These are phyloP conservation scores for Glycine latifolia DNA, from an alignment of 306 rosid species.

Conservation along the genomic window DNA sequence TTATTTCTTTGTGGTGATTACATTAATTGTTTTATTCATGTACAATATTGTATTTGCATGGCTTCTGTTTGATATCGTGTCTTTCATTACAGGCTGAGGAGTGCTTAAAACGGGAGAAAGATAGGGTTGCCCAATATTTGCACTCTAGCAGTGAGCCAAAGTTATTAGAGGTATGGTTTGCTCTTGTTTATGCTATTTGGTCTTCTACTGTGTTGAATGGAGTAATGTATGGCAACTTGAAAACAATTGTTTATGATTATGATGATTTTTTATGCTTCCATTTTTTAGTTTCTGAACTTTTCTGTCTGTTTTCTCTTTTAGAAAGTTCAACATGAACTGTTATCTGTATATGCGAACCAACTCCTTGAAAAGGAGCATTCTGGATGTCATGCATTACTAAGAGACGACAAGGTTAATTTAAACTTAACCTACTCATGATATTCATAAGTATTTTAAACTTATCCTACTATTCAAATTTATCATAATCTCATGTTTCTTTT, in stretches of 20 bases:
- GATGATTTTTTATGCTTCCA: slow-evolving; percentile 3
- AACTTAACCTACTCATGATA: slow-evolving; percentile 1
- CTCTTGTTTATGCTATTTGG: slow-evolving; percentile 31
- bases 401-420: slow-evolving; percentile 79
- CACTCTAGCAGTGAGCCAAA: slow-evolving; percentile 68
- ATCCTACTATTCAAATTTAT: neutral
- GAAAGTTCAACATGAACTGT: slow-evolving; percentile 89
- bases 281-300: slow-evolving; percentile 23
- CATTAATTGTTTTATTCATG: slow-evolving; percentile 23
- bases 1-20: slow-evolving; percentile 34
- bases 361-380: slow-evolving; percentile 93
- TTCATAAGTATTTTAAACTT: neutral
- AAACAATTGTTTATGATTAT: slow-evolving; percentile 14
- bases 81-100: slow-evolving; percentile 60
- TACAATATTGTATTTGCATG: slow-evolving; percentile 2
- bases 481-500: slow-evolving; percentile 32
- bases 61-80: slow-evolving; percentile 27
- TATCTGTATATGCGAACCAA: slow-evolving; percentile 70
- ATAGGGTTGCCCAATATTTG: slow-evolving; percentile 67
- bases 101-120: slow-evolving; percentile 71
- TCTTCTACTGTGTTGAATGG: slow-evolving; percentile 39
- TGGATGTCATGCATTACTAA: slow-evolving; percentile 89
- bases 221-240: neutral
- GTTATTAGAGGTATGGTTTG: slow-evolving; percentile 59
- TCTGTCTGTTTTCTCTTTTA: slow-evolving; percentile 36